Percentiles rank a stretch among this genome's conserved stretches.
These are phyloP conservation scores for Catharanthus roseus DNA, from an alignment of 257 asterid species.

Conservation along the genomic window DNA sequence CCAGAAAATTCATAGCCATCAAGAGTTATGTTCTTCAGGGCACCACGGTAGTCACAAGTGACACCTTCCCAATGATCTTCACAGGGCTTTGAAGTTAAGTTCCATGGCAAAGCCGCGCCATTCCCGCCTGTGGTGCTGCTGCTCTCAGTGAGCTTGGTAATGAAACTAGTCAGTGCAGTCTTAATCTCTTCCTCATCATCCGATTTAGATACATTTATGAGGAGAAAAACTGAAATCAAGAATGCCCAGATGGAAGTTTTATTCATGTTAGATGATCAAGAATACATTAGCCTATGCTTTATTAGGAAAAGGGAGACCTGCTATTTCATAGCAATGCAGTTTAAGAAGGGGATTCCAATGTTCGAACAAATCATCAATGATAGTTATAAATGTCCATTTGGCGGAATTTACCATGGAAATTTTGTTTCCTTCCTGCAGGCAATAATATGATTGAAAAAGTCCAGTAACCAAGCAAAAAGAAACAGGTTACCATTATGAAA, in stretches of 20 bases:
- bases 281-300: too few species aligned
- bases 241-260: constrained; percentile 24
- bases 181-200: constrained; percentile 32
- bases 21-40: constrained; percentile 33
- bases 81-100: constrained; percentile 31
- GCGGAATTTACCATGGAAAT: constrained; percentile 30
- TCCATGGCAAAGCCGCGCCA: constrained; percentile 39
- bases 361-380: background rate
- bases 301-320: background rate
- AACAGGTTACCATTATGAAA: background rate
- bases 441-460: constrained; percentile 13
- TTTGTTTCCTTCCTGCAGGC: constrained; percentile 4
- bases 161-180: constrained; percentile 30
- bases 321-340: background rate
- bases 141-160: constrained; percentile 34
- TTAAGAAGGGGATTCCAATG: constrained; percentile 15
- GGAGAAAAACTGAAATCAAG: constrained; percentile 26
- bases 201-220: constrained; percentile 9
- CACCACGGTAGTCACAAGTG: constrained; percentile 23
- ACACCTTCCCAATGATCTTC: constrained; percentile 40
- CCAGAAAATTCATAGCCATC: constrained; percentile 36
- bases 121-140: constrained; percentile 4
- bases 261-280: constrained; percentile 25
- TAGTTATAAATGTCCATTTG: constrained; percentile 16
- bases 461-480: constrained; percentile 12